A percentile compares a stretch with the other conserved stretches of the same genome.
Evolutionary conservation across 805 yeast species (phyloP).

Genomic region (Ogataea paradorogensis): DNA sequence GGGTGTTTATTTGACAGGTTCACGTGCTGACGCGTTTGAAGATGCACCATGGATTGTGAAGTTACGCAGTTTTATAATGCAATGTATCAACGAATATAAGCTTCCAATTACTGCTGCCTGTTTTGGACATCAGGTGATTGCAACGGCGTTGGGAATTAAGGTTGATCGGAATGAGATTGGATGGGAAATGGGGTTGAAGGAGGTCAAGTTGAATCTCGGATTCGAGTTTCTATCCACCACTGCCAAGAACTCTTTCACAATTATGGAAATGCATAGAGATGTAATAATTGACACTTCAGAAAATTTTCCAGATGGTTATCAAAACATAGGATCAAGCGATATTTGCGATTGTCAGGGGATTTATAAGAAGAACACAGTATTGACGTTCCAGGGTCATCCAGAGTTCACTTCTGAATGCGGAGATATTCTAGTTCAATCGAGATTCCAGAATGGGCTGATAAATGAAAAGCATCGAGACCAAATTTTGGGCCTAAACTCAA

Average conservation of each 20-base stretch:
- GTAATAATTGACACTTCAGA: slow-evolving; percentile 23
- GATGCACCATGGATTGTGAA: slow-evolving; percentile 41
- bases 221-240: slow-evolving; percentile 16
- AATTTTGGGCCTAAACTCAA: slow-evolving; percentile 1
- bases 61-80: slow-evolving; percentile 37
- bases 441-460: slow-evolving; percentile 10
- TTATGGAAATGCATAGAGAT: slow-evolving; percentile 61
- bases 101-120: slow-evolving; percentile 71
- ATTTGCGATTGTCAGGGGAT: slow-evolving; percentile 68
- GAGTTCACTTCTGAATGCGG: slow-evolving; percentile 55
- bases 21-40: slow-evolving; percentile 47
- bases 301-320: slow-evolving; percentile 34
- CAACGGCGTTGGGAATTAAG: slow-evolving; percentile 58
- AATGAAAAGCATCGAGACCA: slow-evolving; percentile 6
- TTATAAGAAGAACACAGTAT: slow-evolving; percentile 45
- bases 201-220: slow-evolving; percentile 43
- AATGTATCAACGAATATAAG: slow-evolving; percentile 14
- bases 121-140: slow-evolving; percentile 87
- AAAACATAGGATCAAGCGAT: slow-evolving; percentile 51
- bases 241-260: slow-evolving; percentile 26
- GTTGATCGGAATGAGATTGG: slow-evolving; percentile 60
- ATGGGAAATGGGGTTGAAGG: slow-evolving; percentile 70
- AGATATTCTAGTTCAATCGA: slow-evolving; percentile 7
- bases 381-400: slow-evolving; percentile 90
- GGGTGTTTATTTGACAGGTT: slow-evolving; percentile 53